Conservation (phyloP, 805 yeast species). For the Spathaspora sp. region DNA sequence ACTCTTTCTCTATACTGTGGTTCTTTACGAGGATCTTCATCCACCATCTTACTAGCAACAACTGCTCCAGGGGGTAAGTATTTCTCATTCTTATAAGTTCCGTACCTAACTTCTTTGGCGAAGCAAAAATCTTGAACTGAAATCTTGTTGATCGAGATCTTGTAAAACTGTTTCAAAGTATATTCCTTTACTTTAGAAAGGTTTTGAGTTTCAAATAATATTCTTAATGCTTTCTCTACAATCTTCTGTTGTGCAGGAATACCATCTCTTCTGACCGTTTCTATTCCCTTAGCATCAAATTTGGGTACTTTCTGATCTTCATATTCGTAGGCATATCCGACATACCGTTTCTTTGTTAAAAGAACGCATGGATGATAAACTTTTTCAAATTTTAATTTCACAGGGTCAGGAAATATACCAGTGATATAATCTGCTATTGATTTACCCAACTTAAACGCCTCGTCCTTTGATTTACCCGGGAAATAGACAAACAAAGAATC, state of each 20-base stretch:
- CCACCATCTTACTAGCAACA: constrained; percentile 61
- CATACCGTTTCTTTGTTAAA: constrained; percentile 81
- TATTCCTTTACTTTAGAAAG: constrained; percentile 66
- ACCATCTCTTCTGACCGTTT: constrained; percentile 92
- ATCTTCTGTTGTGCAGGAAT: constrained; percentile 88
- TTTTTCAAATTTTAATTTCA: constrained; percentile 83
- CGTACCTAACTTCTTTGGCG: constrained; percentile 84
- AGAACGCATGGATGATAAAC: constrained; percentile 85
- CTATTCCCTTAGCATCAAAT: constrained; percentile 96
- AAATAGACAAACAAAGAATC: constrained; percentile 89
- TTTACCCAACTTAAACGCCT: constrained; percentile 75
- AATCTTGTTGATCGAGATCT: constrained; percentile 59
- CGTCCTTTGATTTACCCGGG: constrained; percentile 73
- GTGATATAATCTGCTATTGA: constrained; percentile 68
- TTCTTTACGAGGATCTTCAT: constrained; percentile 64
- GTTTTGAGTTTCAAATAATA: constrained; percentile 70
- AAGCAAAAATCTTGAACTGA: constrained; percentile 83
- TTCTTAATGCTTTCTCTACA: constrained; percentile 63
- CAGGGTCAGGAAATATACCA: constrained; percentile 69
- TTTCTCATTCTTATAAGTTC: constrained; percentile 69
- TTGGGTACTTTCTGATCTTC: constrained; percentile 52
- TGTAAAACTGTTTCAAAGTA: constrained; percentile 61
- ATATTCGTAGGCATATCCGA: constrained; percentile 74
- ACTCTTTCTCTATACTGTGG: constrained; percentile 90
- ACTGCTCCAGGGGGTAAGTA: constrained; percentile 91